These are phyloP conservation scores for Elsinoe australis DNA, from an alignment of 2,329 filamentous ascomycete species.

Conservation along the genomic window DNA sequence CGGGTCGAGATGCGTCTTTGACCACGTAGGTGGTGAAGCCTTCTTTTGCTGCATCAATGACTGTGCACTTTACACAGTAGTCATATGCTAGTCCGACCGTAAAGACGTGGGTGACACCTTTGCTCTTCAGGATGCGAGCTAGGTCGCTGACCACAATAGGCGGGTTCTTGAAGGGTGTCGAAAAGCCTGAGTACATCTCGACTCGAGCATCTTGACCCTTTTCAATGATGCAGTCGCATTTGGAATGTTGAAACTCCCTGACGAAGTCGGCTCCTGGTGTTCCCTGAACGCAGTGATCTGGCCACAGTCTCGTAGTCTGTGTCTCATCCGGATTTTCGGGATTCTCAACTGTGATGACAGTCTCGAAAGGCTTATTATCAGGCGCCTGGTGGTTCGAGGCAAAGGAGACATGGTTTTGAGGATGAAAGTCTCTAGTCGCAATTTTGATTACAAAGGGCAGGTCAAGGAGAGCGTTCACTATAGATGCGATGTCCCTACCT, in stretches of 20 bases:
- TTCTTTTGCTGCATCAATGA: slow-evolving; percentile 64
- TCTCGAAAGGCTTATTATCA: slow-evolving; percentile 60
- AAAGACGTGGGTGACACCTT: slow-evolving; percentile 67
- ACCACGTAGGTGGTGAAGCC: slow-evolving; percentile 73
- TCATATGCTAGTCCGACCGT: slow-evolving; percentile 81
- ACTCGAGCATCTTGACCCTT: slow-evolving; percentile 69
- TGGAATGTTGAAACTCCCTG: slow-evolving; percentile 55
- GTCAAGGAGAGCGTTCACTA: slow-evolving; percentile 66
- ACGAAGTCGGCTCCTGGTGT: slow-evolving; percentile 66
- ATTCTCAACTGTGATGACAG: slow-evolving; percentile 57
- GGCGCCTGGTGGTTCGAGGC: slow-evolving; percentile 63
- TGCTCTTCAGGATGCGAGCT: slow-evolving; percentile 47
- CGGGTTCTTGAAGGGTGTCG: slow-evolving; percentile 64
- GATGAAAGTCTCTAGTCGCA: slow-evolving; percentile 92
- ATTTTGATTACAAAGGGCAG: slow-evolving; percentile 66
- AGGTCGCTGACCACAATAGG: slow-evolving; percentile 56
- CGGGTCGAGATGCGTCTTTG: slow-evolving; percentile 67
- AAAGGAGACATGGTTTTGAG: slow-evolving; percentile 76
- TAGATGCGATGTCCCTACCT: slow-evolving; percentile 61
- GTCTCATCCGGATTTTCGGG: slow-evolving; percentile 55
- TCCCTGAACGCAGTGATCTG: slow-evolving; percentile 74
- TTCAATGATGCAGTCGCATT: slow-evolving; percentile 59
- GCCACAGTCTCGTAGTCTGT: slow-evolving; percentile 70
- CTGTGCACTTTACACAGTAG: slow-evolving; percentile 79
- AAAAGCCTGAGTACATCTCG: slow-evolving; percentile 94